A percentile compares a stretch with the other conserved stretches of the same genome.
These are phyloP conservation scores for Nepenthes alata DNA, from an alignment of 179 eudicot species.

Conservation along the genomic window DNA sequence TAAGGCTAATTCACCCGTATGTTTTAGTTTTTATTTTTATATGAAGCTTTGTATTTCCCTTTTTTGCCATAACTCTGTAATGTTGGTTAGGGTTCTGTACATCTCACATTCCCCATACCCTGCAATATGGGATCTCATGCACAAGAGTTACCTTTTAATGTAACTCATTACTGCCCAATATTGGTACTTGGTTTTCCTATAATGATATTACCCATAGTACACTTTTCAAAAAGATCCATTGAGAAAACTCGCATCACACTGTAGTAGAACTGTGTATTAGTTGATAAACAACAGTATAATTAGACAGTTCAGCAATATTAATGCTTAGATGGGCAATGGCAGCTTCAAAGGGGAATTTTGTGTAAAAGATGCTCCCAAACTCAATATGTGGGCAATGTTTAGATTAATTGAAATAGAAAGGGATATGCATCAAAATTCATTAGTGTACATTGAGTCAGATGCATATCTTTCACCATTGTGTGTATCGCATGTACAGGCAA, in stretches of 20 bases:
- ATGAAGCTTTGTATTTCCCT: neutral
- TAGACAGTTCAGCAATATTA: neutral
- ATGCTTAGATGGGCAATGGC: neutral
- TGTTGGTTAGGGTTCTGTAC: neutral
- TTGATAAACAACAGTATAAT: no score
- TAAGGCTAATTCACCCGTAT: neutral
- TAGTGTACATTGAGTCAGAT: neutral
- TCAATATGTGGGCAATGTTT: neutral
- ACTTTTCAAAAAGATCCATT: no score
- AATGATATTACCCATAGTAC: no score
- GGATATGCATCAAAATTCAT: neutral
- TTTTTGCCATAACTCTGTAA: neutral
- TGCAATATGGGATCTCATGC: no score
- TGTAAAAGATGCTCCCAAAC: no score
- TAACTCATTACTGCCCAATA: no score
- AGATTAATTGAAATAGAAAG: neutral
- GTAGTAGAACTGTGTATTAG: no score
- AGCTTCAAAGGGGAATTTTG: neutral
- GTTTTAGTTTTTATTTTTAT: neutral
- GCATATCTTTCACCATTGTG: neutral
- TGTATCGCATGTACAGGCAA: slow-evolving; percentile 33
- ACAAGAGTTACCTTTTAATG: no score
- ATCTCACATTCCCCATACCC: no score
- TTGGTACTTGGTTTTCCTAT: no score
- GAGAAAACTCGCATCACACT: no score